Evolutionary conservation across 306 rosid genomes (phyloP), one percentile per base, ranked within the genome.

Genomic region (Styphnolobium japonicum): DNA sequence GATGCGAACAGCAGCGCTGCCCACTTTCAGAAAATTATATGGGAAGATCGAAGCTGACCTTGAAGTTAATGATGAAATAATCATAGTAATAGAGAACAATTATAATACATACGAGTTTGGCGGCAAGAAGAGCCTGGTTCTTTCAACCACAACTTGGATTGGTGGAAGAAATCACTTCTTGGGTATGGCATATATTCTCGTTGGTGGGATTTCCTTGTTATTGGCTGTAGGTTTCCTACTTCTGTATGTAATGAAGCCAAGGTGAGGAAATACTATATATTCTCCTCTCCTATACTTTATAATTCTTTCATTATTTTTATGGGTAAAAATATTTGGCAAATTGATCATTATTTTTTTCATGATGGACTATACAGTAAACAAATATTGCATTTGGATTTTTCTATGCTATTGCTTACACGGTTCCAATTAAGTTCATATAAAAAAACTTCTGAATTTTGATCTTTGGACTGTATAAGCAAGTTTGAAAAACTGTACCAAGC

Each of bases 111-210:
- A 92, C 45, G 79, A 88, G 77, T 94, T 92, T 66, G 88, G 78
- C 19, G 98, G 96, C 67, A 89, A 64, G 45, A 94, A 94, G 86
- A 92, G 86, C 62, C 49, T 92, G 74, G 84, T 94, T 67, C 94
- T 94, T 78, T 94, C 98, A 64, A 92, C 98, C 23, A 87, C 98
- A 19, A 89, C 92, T 52, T 94, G 98, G 98, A 89, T 94, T 80
- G 97, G 98, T 53, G 98, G 98, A 37, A 90, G 85, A 81, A 94
- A 92, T 65, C 77, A 92, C 73, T 85, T 88, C 72, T 83, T 94
- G 55, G 98, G 98, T 40, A 19, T 84, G 21, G 90, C 91, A 51
- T 94, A 90, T 80, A 81, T 94, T 70, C 5, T 82, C 36, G 68
- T 92, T 79, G 97, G 96, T 1, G 93, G 93, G 7, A 2, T 89